Conservation (phyloP, 2,329 filamentous ascomycete species). For the Ceratocystiopsis minuta region DNA sequence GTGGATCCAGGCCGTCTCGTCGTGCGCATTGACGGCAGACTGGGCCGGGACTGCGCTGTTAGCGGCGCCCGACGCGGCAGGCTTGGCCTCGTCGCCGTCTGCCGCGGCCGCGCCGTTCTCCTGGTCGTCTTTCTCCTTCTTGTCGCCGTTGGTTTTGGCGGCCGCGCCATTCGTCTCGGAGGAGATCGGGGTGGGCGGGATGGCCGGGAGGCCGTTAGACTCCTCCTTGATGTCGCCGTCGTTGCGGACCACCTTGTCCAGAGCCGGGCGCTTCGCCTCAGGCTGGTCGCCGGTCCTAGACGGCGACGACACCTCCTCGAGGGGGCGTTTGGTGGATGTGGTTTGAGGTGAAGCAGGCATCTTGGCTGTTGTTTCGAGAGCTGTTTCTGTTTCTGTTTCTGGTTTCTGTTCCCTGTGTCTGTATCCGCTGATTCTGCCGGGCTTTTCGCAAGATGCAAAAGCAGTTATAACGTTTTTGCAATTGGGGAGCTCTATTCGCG, state of each 20-base stretch:
- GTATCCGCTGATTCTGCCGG: no score
- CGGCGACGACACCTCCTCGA: slow-evolving; percentile 92
- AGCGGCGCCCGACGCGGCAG: slow-evolving; percentile 21
- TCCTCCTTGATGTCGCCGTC: slow-evolving; percentile 35
- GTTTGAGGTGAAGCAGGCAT: slow-evolving; percentile 58
- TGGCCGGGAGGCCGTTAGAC: slow-evolving; percentile 18
- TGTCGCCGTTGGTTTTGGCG: slow-evolving; percentile 31
- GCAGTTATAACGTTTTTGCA: slow-evolving; percentile 5
- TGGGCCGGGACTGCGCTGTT: slow-evolving; percentile 22
- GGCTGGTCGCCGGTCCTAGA: slow-evolving; percentile 83
- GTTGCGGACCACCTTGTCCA: slow-evolving; percentile 76
- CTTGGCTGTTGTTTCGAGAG: slow-evolving; percentile 15
- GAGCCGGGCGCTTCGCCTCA: slow-evolving; percentile 87
- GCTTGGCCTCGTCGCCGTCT: slow-evolving; percentile 41
- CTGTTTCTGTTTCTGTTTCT: slow-evolving; percentile 7
- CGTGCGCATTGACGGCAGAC: slow-evolving; percentile 42
- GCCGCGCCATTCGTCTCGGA: slow-evolving; percentile 28
- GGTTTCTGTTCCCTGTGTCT: no score
- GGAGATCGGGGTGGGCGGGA: slow-evolving; percentile 16
- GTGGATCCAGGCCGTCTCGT: slow-evolving; percentile 93
- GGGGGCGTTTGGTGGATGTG: slow-evolving; percentile 70
- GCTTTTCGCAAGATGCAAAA: no score
- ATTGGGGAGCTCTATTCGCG: no score
- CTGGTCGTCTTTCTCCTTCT: slow-evolving; percentile 27
- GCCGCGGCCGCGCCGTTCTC: slow-evolving; percentile 48